Base-by-base conservation (phyloP, 495 filamentous ascomycete genomes). In the Pyrenopolyporus hunteri region DNA sequence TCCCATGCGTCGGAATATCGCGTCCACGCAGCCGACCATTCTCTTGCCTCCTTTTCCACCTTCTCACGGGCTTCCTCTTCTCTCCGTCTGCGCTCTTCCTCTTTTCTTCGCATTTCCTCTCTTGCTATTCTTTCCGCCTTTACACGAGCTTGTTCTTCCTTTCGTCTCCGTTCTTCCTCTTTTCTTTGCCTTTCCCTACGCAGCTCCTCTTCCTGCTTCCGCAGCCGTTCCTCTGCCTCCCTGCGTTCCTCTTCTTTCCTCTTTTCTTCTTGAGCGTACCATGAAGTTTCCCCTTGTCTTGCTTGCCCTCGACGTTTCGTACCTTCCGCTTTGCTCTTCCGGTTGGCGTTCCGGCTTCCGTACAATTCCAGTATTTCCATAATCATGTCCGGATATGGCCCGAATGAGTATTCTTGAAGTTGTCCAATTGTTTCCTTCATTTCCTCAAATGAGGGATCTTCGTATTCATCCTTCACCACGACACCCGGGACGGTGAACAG, bases 1-100 rank as follows among this genome's bases (percentile, higher is more conserved):
- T 44, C 19, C 44, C 51, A 54, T 42, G 32, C 42, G 9, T 43
- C 29, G 33, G 25, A 42, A 48, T 61, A 61, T 5, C 33, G 42
- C 13, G 48, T 14, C 57, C 57, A 54, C 8, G 33, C 5, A 14
- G 39, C 14, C 4, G 13, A 33, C 57, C 57, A 61, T 31, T 31
- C 22, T 45, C 22, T 51, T 26, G 29, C 29, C 44, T 62, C 50
- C 25, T 28, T 62, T 32, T n/a, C n/a, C 26, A 36, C 51, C 6
- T 43, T 45, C 25, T 56, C 44, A 22, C 50, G 59, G 10, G 50
- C 59, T 22, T 48, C 20, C 9, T 48, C 22, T 28, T 33, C 25
- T 40, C 25, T 20, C n/a, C n/a, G n/a, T 35, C 10, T 54, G 23
- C 25, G 13, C 10, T 51, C 46, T n/a, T 52, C 23, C n/a, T 51